Evolutionary conservation across 2,329 filamentous ascomycete species (phyloP).

Genomic region (Xylaria sp.): DNA sequence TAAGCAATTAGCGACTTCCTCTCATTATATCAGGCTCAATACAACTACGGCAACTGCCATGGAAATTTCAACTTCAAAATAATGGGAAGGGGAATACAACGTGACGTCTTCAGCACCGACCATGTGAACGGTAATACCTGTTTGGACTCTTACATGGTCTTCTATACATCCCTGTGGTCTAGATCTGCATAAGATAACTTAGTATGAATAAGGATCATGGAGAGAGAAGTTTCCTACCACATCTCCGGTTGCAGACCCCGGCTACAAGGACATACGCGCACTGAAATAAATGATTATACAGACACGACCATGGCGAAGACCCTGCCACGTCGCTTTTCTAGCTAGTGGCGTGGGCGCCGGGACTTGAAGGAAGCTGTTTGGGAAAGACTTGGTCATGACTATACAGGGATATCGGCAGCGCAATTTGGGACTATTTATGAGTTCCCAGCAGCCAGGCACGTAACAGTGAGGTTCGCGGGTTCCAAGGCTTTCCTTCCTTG

Average conservation of each 20-base stretch:
- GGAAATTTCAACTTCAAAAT: background rate
- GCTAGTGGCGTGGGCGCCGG: slow-evolving; percentile 4
- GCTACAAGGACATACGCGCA: background rate
- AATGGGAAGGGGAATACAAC: background rate
- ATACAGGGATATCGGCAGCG: slow-evolving; percentile 18
- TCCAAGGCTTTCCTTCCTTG: too few relatives aligned
- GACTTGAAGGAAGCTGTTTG: background rate
- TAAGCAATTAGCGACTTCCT: too few relatives aligned
- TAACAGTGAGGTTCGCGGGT: background rate
- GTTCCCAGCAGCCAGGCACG: background rate
- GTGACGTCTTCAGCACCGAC: background rate
- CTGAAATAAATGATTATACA: too few relatives aligned
- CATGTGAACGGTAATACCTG: slow-evolving; percentile 2
- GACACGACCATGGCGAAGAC: background rate
- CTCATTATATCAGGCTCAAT: background rate
- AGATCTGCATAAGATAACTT: background rate
- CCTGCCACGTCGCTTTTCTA: background rate
- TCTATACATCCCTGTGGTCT: background rate
- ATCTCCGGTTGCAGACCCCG: background rate
- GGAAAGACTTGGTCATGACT: background rate
- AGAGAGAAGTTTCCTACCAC: background rate
- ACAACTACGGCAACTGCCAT: slow-evolving; percentile 9
- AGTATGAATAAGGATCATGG: background rate
- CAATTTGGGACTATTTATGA: too few relatives aligned
- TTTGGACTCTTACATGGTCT: background rate